Evolutionary conservation across 768 basidiomycete species (phyloP), one percentile per base, ranked within the genome.

Genomic region (Lactifluus volemus): DNA sequence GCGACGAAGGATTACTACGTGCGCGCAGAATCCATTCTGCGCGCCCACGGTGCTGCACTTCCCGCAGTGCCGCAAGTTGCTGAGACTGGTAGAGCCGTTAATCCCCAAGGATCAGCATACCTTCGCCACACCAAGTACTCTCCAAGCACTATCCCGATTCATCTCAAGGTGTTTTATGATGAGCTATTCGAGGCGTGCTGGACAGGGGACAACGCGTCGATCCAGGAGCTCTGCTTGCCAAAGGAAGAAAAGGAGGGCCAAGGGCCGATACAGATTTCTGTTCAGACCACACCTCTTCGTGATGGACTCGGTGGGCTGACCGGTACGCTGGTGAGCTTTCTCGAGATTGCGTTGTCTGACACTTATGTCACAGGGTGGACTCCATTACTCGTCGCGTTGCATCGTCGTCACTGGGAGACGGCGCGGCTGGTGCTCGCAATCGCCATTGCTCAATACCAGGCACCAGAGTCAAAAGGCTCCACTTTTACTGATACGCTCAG

Each of bases 391-490:
- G 78, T 81, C 21, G 83, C 83, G 0, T 61, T 83, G 12, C 68
- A 69, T 30, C 77, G 75, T 14, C 75, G 80, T 8, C 77, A 74
- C 19, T 86, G 84, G 83, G 73, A 76, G 5, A 81, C 83, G 0
- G 84, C 82, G 0, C 78, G 77, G n/a, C 70, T 84, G 6, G 75
- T 86, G n/a, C 67, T 85, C 25, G 79, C 80, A 1, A 83, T 84
- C 61, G 77, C 81, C 5, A 70, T 71, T 2, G 79, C 83, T 11
- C 84, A 86, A 67, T 81, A 81, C 61, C 72, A 77, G 19, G 71
- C 76, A 4, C 68, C 73, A 0, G 72, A 77, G 8, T 55, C 53
- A 5, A 32, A 48, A 42, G n/a, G 44, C 38, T 66, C 74, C 4
- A 64, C 74, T 12, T 70, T 60, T 5, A 72, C 72, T 42, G 78